Evolutionary conservation across 495 filamentous ascomycete genomes (phyloP).

Genomic region (Geopyxis carbonaria): DNA sequence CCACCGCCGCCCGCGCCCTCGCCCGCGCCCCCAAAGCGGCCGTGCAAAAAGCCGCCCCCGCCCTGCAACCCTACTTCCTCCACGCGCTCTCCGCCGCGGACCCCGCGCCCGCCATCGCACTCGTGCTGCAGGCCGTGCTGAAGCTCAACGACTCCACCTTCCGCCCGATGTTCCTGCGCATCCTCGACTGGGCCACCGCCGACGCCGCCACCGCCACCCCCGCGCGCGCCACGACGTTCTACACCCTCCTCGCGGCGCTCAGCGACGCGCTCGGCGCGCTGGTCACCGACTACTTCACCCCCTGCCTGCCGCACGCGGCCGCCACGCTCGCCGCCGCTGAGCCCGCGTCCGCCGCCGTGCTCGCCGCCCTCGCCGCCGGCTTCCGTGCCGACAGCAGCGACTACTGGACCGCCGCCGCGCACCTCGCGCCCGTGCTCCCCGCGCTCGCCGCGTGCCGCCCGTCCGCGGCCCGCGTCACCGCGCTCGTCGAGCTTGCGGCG

Average conservation of each 20-base stretch:
- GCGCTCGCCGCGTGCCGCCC: slow-evolving; percentile 53
- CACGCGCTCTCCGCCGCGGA: slow-evolving; percentile 54
- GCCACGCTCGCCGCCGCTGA: slow-evolving; percentile 36
- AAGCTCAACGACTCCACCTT: slow-evolving; percentile 94
- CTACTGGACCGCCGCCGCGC: slow-evolving; percentile 81
- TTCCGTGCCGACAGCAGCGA: slow-evolving; percentile 63
- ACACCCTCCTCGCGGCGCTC: slow-evolving; percentile 59
- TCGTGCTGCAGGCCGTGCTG: slow-evolving; percentile 73
- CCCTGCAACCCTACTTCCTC: slow-evolving; percentile 43
- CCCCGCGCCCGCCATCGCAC: slow-evolving; percentile 32
- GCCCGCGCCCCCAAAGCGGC: slow-evolving; percentile 49
- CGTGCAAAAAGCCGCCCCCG: slow-evolving; percentile 48
- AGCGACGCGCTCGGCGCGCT: slow-evolving; percentile 75
- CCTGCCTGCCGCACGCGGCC: slow-evolving; percentile 58
- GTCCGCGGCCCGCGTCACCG: slow-evolving; percentile 29
- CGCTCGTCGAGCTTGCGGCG: slow-evolving; percentile 57
- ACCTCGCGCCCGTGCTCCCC: slow-evolving; percentile 53
- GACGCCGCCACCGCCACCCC: too few species aligned
- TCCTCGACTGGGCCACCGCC: slow-evolving; percentile 60
- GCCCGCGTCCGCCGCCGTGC: slow-evolving; percentile 26
- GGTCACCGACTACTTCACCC: slow-evolving; percentile 75
- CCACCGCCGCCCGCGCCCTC: slow-evolving; percentile 54
- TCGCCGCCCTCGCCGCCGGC: slow-evolving; percentile 50
- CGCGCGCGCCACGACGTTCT: too few species aligned
- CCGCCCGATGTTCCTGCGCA: slow-evolving; percentile 70